phyloP scores from a whole-genome alignment of 495 filamentous ascomycete genomes.

The Umbilicaria muhlenbergii region DNA sequence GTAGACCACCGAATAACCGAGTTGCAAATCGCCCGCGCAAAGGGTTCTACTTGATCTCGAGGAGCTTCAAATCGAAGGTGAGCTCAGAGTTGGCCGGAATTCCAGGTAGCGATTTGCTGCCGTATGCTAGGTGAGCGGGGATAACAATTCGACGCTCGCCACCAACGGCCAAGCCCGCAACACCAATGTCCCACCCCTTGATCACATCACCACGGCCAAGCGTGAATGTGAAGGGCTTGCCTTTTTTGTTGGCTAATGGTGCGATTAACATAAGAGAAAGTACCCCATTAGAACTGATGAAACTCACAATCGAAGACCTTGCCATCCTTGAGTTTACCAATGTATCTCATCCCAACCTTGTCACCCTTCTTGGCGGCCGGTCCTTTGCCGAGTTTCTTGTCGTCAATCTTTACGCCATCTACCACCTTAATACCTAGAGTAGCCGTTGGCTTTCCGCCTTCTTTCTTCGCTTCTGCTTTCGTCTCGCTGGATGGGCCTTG shows the following conservation, averaged over 20 bases:
- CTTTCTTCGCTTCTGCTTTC: conserved; percentile 22
- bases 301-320: conserved; percentile 84
- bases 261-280: conserved; percentile 15
- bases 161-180: conserved; percentile 80
- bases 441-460: conserved; percentile 34
- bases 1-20: neutral
- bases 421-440: conserved; percentile 59
- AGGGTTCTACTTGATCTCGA: conserved; percentile 48
- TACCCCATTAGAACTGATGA: neutral
- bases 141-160: conserved; percentile 86
- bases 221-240: conserved; percentile 90
- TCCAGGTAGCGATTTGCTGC: conserved; percentile 49
- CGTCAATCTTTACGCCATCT: conserved; percentile 80
- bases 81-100: conserved; percentile 85
- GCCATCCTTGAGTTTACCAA: conserved; percentile 83
- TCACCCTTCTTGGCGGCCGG: conserved; percentile 70
- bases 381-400: conserved; percentile 81
- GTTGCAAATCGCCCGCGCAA: conserved; percentile 18
- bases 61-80: conserved; percentile 82
- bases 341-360: conserved; percentile 85
- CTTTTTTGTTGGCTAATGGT: conserved; percentile 78
- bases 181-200: conserved; percentile 94
- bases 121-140: conserved; percentile 73
- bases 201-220: conserved; percentile 90
- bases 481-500: conserved; percentile 61